Evolutionary conservation across 306 rosid species (phyloP).

Genomic region (Lathyrus oleraceus): DNA sequence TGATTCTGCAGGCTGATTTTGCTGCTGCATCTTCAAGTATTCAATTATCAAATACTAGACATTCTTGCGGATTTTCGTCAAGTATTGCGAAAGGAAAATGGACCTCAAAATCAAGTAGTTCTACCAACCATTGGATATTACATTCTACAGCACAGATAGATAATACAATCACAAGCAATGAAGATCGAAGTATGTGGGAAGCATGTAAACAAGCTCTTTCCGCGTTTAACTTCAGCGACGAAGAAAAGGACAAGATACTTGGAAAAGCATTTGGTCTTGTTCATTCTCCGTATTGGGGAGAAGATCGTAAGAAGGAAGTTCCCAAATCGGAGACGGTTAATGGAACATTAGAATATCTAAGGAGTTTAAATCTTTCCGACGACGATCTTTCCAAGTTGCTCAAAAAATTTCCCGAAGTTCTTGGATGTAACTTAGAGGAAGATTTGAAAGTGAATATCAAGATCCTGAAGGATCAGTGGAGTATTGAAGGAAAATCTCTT

Average conservation of each 20-base stretch:
- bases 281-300: slow-evolving; percentile 96
- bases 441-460: slow-evolving; percentile 72
- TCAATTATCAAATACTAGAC: slow-evolving; percentile 25
- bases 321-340: slow-evolving; percentile 58
- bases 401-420: slow-evolving; percentile 89
- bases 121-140: slow-evolving; percentile 55
- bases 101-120: slow-evolving; percentile 32
- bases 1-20: slow-evolving; percentile 48
- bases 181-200: slow-evolving; percentile 70
- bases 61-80: slow-evolving; percentile 36
- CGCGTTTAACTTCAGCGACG: slow-evolving; percentile 55
- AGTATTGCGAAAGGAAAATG: slow-evolving; percentile 35
- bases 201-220: slow-evolving; percentile 60
- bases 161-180: slow-evolving; percentile 47
- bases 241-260: slow-evolving; percentile 83
- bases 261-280: slow-evolving; percentile 86
- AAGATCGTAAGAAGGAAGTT: slow-evolving; percentile 61
- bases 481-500: slow-evolving; percentile 70
- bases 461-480: slow-evolving; percentile 76
- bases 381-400: slow-evolving; percentile 80
- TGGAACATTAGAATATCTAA: slow-evolving; percentile 61
- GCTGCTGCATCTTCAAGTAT: slow-evolving; percentile 41
- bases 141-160: slow-evolving; percentile 58
- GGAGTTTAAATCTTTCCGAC: slow-evolving; percentile 72
- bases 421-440: slow-evolving; percentile 76